Evolutionary conservation across 2,329 filamentous ascomycete species (phyloP), one percentile per base, ranked within the genome.

Genomic region (Endothia cerciana): DNA sequence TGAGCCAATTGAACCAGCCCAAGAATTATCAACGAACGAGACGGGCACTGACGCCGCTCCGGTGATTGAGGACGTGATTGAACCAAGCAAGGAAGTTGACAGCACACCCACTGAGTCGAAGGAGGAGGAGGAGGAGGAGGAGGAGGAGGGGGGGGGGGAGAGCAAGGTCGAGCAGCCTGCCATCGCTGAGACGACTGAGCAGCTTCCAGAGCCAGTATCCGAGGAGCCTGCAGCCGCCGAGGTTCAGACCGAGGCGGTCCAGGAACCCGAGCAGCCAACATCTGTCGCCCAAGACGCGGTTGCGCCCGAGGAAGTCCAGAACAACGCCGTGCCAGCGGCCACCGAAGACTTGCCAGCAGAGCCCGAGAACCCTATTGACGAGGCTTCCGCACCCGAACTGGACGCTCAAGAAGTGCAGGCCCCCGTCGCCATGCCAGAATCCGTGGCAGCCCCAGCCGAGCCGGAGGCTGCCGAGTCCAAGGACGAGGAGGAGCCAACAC

Each of bases 341-440:
- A 33, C 28, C 15, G 67, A 68, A 40, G 62, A 62, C 3, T 45
- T 40, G n/a, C 17, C 68, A 43, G 8, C 43, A 2, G 62, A 57
- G 10, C 28, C 36, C 4, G 28, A 60, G 17, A 43, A 59, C 49
- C 4, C 47, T 10, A 55, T 15, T n/a, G 61, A 64, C 22, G 56
- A 56, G 17, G 1, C 7, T 4, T 10, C 57, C 41, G 57, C n/a
- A 1, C n/a, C 36, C 8, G 57, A 25, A 19, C 51, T 17, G 49
- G 60, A 41, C 33, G 28, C 28, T 19, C 49, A 60, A 38, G 51
- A 43, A n/a, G 41, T 57, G 1, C 55, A 64, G 36, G 38, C 38
- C 3, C 62, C 56, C n/a, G 47, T 59, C 13, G 25, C 22, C 13
- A 40, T 25, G 4, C 22, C 55, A 11, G 30, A 66, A 38, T 43